phyloP scores from a whole-genome alignment of 768 basidiomycete genomes.

The Amanita brunnescens region DNA sequence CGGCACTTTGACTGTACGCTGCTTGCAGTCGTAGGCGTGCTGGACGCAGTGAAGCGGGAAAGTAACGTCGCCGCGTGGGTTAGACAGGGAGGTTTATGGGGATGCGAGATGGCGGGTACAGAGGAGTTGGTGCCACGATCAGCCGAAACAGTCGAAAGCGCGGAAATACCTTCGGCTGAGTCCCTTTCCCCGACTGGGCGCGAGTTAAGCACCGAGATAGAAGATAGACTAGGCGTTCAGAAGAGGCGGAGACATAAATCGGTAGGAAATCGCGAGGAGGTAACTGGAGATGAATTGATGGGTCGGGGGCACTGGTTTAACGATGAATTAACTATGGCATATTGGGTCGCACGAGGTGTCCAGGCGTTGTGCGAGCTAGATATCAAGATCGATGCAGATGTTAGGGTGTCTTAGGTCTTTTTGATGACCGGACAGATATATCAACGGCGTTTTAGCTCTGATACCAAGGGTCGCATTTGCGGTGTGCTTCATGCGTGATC shows the following conservation, averaged over 20 bases:
- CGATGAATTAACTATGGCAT: not conserved
- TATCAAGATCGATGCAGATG: not conserved
- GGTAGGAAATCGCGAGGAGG: not conserved
- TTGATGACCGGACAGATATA: not conserved
- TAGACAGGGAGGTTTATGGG: conserved; percentile 40
- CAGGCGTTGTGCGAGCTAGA: conserved; percentile 1
- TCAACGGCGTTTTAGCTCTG: not conserved
- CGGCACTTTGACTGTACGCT: conserved; percentile 43
- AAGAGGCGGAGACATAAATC: not conserved
- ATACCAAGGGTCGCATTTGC: not conserved
- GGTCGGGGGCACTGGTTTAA: conserved; percentile 4
- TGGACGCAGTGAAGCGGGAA: conserved; percentile 50
- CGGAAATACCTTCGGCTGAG: not conserved
- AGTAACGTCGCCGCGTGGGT: conserved; percentile 65
- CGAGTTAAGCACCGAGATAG: not conserved
- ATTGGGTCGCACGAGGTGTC: conserved; percentile 7
- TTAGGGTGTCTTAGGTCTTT: conserved; percentile 3
- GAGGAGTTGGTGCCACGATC: not conserved
- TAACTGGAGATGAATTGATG: not conserved
- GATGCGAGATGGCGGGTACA: not conserved
- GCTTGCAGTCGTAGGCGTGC: conserved; percentile 58
- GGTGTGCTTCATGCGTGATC: not conserved
- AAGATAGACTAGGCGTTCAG: not conserved
- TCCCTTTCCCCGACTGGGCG: not conserved
- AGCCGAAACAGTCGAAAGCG: not conserved